These are phyloP conservation scores for Huiozyma sinensis DNA, from an alignment of 805 yeast species.

Conservation along the genomic window DNA sequence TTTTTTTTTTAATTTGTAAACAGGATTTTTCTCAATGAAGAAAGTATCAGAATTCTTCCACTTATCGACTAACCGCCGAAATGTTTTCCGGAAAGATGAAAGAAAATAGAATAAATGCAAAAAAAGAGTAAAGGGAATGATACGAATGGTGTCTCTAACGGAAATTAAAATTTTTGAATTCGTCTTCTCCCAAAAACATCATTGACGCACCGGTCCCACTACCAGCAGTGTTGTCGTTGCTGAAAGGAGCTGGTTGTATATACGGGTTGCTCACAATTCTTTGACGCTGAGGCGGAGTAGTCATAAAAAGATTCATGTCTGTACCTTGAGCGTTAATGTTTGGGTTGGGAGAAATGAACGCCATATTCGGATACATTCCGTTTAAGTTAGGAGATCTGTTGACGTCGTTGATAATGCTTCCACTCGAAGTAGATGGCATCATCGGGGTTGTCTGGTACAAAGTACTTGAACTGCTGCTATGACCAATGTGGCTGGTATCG, in stretches of 20 bases:
- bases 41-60: no score
- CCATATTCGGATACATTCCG: conserved; percentile 4
- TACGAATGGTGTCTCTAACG: neutral
- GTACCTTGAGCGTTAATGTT: neutral
- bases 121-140: neutral
- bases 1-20: no score
- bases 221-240: neutral
- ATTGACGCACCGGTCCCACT: neutral
- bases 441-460: conserved; percentile 7
- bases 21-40: no score
- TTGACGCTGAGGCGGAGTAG: conserved; percentile 5
- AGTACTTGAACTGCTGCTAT: conserved; percentile 9
- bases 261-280: conserved; percentile 17
- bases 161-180: conserved; percentile 2
- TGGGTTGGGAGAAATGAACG: conserved; percentile 2
- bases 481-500: conserved; percentile 3
- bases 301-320: conserved; percentile 1
- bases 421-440: conserved; percentile 1
- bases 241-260: conserved; percentile 5
- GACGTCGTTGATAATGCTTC: conserved; percentile 2
- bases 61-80: no score
- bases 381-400: conserved; percentile 3
- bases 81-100: no score
- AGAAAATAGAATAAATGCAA: neutral
- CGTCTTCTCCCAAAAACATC: conserved; percentile 2